Evolutionary conservation across 2,329 filamentous ascomycete species (phyloP), one percentile per base, ranked within the genome.

Genomic region (Penicillium polonicum): DNA sequence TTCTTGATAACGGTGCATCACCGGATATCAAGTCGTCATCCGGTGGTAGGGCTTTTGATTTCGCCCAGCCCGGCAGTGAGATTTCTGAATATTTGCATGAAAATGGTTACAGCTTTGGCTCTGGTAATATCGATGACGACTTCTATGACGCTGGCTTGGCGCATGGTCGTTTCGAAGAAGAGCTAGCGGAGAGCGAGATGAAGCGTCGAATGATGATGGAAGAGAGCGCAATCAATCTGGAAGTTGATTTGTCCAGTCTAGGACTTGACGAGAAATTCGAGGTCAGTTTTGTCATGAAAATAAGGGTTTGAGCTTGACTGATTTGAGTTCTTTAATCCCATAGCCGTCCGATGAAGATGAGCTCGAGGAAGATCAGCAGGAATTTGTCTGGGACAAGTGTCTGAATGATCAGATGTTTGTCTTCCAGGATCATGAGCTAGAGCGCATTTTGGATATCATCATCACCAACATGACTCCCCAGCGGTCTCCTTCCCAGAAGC

Each of bases 341-440:
- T 33, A 74, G 69, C 81, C 85, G 19, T 81, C 84, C 17, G 91
- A 93, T 59, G 92, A 97, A 19, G 91, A 93, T 56, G 92, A 97
- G 53, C 83, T 92, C 21, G 89, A 91, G 65, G 91, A 95, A 68
- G 92, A 97, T 57, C 86, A 88, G 56, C 92, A 95, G 69, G 94
- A 97, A 63, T 99, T 99, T 69, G 89, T 97, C 60, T 99, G 94
- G 94, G 89, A 89, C 62, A 84, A 90, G 67, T 99, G 94, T 74
- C 81, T 96, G 48, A 91, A 97, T 72, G 94, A 99, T 72, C 94
- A 99, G 74, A 99, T 99, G 94, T 99, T 99, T 72, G 94, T 99
- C 38, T 99, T 99, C 73, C 94, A 99, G 74, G 93, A 97, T 66
- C 88, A 86, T 71, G 93, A 99, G 71, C 83, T 99, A 51, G 89